These are phyloP conservation scores for Aspergillus heteromorphus DNA, from an alignment of 495 filamentous ascomycete genomes.

Conservation along the genomic window DNA sequence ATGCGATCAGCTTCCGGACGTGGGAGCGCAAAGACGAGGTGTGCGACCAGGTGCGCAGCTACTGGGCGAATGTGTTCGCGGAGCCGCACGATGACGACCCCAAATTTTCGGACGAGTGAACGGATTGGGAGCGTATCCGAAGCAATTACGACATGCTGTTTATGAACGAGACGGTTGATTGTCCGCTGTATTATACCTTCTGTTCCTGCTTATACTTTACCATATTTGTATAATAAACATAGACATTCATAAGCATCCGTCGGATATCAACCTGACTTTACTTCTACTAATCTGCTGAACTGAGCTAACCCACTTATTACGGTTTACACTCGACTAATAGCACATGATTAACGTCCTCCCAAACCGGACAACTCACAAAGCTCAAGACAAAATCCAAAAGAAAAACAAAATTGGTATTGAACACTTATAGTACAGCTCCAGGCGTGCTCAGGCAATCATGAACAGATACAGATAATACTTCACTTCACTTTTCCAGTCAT, in stretches of 20 bases:
- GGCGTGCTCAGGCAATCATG: background rate
- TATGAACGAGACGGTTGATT: slow-evolving; percentile 13
- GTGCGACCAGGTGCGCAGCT: slow-evolving; percentile 33
- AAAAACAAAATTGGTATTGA: background rate
- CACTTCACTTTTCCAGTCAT: background rate
- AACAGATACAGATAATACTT: too few species aligned
- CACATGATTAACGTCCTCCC: too few species aligned
- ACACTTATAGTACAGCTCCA: background rate
- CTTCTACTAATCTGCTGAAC: too few species aligned
- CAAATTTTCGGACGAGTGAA: slow-evolving; percentile 27
- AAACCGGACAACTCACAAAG: too few species aligned
- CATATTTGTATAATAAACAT: background rate
- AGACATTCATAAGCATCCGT: too few species aligned
- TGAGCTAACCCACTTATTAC: background rate
- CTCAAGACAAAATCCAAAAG: background rate
- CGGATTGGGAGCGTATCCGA: too few species aligned
- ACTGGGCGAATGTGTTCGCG: slow-evolving; percentile 40
- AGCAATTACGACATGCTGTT: slow-evolving; percentile 4
- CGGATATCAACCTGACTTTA: too few species aligned
- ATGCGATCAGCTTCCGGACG: slow-evolving; percentile 32
- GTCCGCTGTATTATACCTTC: slow-evolving; percentile 3
- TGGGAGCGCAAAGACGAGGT: slow-evolving; percentile 34
- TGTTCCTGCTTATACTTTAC: background rate
- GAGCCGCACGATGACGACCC: slow-evolving; percentile 33
- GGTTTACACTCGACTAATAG: background rate